Percentiles rank a stretch among this genome's conserved stretches.
phyloP scores from a whole-genome alignment of 1,139 yeast genomes.

The Diutina siamensis region DNA sequence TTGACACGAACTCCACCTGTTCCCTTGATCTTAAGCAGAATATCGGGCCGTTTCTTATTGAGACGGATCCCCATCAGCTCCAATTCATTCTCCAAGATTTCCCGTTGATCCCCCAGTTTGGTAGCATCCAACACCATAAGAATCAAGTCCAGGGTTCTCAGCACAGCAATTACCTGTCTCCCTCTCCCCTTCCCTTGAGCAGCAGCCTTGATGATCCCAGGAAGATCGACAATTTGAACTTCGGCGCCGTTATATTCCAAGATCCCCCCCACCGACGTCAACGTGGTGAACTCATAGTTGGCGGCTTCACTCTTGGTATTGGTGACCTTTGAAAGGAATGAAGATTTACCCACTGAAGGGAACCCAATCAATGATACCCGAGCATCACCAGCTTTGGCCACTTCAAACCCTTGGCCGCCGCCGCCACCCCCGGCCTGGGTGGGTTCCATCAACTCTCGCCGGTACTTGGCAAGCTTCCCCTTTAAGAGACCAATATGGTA shows the following conservation, averaged over 20 bases:
- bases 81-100: slow-evolving; percentile 75
- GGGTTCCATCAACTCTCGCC: slow-evolving; percentile 87
- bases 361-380: slow-evolving; percentile 91
- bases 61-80: slow-evolving; percentile 91
- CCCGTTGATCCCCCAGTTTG: slow-evolving; percentile 80
- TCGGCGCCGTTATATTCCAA: slow-evolving; percentile 93
- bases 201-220: slow-evolving; percentile 96
- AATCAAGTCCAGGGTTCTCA: slow-evolving; percentile 86
- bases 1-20: slow-evolving; percentile 89
- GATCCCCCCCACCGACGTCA: slow-evolving; percentile 94
- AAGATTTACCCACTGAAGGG: slow-evolving; percentile 96
- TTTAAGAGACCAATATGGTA: slow-evolving; percentile 88
- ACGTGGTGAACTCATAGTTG: slow-evolving; percentile 86
- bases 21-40: slow-evolving; percentile 64
- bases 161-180: slow-evolving; percentile 91
- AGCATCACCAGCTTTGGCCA: slow-evolving; percentile 92
- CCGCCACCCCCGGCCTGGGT: slow-evolving; percentile 55
- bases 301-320: slow-evolving; percentile 94
- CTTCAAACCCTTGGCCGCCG: slow-evolving; percentile 90
- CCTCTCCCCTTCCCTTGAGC: slow-evolving; percentile 97
- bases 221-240: slow-evolving; percentile 89
- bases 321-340: slow-evolving; percentile 76
- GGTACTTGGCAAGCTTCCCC: slow-evolving; percentile 89
- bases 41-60: slow-evolving; percentile 73
- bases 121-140: slow-evolving; percentile 95